phyloP scores from a whole-genome alignment of 176 grass and related monocot genomes.

The Zea mays region DNA sequence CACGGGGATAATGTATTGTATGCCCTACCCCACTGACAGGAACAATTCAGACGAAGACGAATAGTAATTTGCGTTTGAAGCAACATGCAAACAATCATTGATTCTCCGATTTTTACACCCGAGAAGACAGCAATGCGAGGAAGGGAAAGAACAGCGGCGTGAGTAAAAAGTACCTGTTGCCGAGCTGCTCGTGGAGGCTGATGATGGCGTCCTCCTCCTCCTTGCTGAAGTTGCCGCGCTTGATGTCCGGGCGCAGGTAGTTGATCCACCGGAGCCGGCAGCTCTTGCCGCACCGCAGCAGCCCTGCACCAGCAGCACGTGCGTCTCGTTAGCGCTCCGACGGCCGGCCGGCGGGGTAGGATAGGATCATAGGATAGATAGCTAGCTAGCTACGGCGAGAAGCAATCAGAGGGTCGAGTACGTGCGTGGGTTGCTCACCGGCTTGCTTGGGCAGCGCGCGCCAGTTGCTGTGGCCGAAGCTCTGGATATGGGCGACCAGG shows the following conservation, averaged over 20 bases:
- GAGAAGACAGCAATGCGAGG: not conserved
- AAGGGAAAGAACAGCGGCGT: not conserved
- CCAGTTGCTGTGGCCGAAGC: constrained; percentile 81
- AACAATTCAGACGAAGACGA: not conserved
- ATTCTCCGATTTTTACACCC: not conserved
- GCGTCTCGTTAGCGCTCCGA: not conserved
- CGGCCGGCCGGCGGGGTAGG: no score
- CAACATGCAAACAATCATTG: constrained; percentile 35
- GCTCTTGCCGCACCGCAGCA: constrained; percentile 83
- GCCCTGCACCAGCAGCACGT: constrained; percentile 32
- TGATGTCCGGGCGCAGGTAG: constrained; percentile 85
- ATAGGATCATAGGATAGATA: no score
- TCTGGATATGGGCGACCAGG: constrained; percentile 64
- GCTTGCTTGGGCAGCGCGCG: constrained; percentile 93
- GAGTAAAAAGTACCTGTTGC: constrained; percentile 56
- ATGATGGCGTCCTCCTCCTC: constrained; percentile 84
- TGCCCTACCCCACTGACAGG: not conserved
- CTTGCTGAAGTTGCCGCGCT: constrained; percentile 79
- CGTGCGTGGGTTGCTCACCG: constrained; percentile 28
- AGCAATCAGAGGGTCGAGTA: not conserved
- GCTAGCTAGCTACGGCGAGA: no score
- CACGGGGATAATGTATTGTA: constrained; percentile 32
- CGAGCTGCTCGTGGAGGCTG: constrained; percentile 68
- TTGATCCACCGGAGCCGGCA: constrained; percentile 93
- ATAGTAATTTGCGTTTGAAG: constrained; percentile 26